phyloP scores from a whole-genome alignment of 495 filamentous ascomycete species.

The Patellaria atrata region DNA sequence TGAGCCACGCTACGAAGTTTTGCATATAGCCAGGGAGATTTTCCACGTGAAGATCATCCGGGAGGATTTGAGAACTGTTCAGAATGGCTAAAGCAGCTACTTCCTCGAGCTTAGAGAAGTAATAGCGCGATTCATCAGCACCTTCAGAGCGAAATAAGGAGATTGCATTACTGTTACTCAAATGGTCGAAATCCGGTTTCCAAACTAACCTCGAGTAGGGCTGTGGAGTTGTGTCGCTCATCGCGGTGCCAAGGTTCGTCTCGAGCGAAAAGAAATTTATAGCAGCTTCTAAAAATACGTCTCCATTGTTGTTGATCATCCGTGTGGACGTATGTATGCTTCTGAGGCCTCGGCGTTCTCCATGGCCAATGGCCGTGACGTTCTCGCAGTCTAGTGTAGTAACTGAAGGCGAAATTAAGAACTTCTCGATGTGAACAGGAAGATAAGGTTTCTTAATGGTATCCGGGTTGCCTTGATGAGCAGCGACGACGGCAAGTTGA shows the following conservation, averaged over 20 bases:
- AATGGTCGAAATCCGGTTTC: constrained; percentile 15
- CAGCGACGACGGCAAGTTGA: constrained; percentile 17
- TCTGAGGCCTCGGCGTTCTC: constrained; percentile 12
- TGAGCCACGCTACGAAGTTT: no score
- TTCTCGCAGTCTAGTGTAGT: constrained; percentile 2
- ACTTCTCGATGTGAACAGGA: constrained; percentile 8
- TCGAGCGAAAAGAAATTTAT: no score
- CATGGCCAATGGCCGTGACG: constrained; percentile 5
- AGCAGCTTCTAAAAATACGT: constrained; percentile 10
- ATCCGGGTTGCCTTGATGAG: constrained; percentile 5
- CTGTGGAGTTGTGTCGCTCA: no score
- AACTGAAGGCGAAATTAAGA: constrained; percentile 1
- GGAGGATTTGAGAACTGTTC: no score
- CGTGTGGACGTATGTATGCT: constrained; percentile 10
- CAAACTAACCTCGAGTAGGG: constrained; percentile 15
- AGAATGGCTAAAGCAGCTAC: no score
- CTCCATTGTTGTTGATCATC: constrained; percentile 6
- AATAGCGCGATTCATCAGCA: no score
- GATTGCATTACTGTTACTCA: constrained; percentile 4
- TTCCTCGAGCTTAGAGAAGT: no score
- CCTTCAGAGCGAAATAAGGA: no score
- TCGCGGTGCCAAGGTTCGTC: no score
- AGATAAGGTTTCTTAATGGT: constrained; percentile 5
- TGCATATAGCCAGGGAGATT: no score
- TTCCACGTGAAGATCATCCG: no score